Evolutionary conservation across 345 rosid genomes (phyloP), one percentile per base, ranked within the genome.

Genomic region (Lagerstroemia speciosa): DNA sequence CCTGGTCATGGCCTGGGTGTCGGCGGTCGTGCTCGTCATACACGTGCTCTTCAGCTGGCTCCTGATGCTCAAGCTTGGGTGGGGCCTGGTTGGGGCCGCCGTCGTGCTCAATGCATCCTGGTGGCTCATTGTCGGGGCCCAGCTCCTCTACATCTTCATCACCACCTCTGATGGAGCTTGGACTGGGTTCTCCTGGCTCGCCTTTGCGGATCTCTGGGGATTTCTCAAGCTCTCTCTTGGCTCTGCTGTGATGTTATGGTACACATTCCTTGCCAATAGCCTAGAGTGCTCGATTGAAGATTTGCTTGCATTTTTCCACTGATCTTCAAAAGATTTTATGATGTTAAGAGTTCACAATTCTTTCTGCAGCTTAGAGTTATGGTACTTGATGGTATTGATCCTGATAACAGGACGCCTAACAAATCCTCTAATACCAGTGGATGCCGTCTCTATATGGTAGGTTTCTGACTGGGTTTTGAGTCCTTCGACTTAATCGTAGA

Each of bases 221-320:
- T 94, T 94, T 68, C 76, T 89, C 77, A 94, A 87, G 84, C 88
- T 94, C 29, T 91, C 99, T 16, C 67, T 91, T 60, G 95, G 96
- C 22, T 91, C 99, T 65, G 96, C 97, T 27, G 78, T 91, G 45
- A 94, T 94, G 98, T 79, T 93, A 66, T 91, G 98, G 97, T 88
- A 80, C 67, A 52, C 24, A 8, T 48, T 48, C 24, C 24, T 48
- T 41, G 46, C 46, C n/a, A n/a, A n/a, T n/a, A n/a, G n/a, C n/a
- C n/a, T n/a, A n/a, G n/a, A n/a, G n/a, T n/a, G n/a, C n/a, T n/a
- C 46, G 1, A 2, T 9, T 41, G 46, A 41, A 41, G 46, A 9
- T 41, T 41, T 41, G 46, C 9, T 41, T 3, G 46, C 46, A 41
- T 41, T 41, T 3, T 41, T 16, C 46, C 7, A 41, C 46, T 8